A percentile compares a stretch with the other conserved stretches of the same genome.
phyloP scores from a whole-genome alignment of 1,284 basidiomycete genomes.

The Hymenochaete sp. region DNA sequence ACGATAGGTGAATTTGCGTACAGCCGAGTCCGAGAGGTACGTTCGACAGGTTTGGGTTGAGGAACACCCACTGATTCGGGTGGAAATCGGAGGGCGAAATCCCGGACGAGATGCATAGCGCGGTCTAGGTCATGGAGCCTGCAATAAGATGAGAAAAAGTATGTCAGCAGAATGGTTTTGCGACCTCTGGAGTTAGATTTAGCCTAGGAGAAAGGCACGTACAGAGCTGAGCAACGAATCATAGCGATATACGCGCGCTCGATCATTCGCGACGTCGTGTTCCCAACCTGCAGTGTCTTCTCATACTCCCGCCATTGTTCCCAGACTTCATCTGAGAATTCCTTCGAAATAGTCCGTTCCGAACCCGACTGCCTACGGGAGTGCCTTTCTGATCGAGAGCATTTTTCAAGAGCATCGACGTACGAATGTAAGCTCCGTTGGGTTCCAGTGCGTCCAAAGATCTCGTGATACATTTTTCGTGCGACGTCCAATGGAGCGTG shows the following conservation, averaged over 20 bases:
- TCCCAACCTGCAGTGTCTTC: constrained; percentile 25
- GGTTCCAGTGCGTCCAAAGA: constrained; percentile 39
- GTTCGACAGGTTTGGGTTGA: constrained; percentile 12
- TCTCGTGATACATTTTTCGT: constrained; percentile 37
- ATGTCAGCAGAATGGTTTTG: not conserved
- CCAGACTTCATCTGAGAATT: constrained; percentile 54
- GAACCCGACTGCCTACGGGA: constrained; percentile 33
- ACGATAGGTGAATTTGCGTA: constrained; percentile 19
- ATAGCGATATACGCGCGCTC: constrained; percentile 58
- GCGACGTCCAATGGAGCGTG: constrained; percentile 48
- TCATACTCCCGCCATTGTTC: constrained; percentile 43
- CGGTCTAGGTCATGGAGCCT: constrained; percentile 22
- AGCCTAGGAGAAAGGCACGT: constrained; percentile 25
- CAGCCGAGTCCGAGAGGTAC: constrained; percentile 15
- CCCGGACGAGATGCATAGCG: constrained; percentile 23
- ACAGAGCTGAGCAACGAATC: constrained; percentile 56
- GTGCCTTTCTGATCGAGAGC: no score
- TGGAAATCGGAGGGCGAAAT: constrained; percentile 22
- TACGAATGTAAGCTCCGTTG: constrained; percentile 47
- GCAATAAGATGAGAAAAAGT: not conserved
- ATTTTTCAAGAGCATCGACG: constrained; percentile 62
- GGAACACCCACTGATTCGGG: constrained; percentile 12
- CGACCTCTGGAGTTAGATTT: not conserved
- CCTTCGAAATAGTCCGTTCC: constrained; percentile 39
- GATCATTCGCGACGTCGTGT: constrained; percentile 38